Percentiles rank a stretch among this genome's conserved stretches.
phyloP scores from a whole-genome alignment of 805 yeast species.

The Jamesozyma rosinii region DNA sequence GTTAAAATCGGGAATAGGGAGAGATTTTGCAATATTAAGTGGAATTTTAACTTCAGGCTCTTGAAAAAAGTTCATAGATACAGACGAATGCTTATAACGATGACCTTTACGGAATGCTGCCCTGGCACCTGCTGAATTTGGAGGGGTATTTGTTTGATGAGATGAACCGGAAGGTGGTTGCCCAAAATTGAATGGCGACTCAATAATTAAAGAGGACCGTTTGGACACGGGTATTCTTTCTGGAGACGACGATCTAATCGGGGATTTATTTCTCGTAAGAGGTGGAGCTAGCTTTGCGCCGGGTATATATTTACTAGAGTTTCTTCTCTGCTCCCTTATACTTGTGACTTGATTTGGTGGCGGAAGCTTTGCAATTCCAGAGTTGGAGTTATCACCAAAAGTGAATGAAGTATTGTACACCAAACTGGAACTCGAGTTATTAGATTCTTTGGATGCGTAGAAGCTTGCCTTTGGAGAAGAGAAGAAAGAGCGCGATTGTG shows the following conservation, averaged over 20 bases:
- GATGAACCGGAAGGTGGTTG: constrained; percentile 9
- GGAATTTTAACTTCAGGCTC: constrained; percentile 77
- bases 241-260: constrained; percentile 13
- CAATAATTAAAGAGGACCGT: constrained; percentile 18
- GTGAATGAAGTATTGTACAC: constrained; percentile 26
- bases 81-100: constrained; percentile 90
- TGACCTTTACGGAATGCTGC: constrained; percentile 86
- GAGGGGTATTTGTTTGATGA: constrained; percentile 9
- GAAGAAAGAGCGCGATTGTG: constrained; percentile 10
- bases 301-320: constrained; percentile 26
- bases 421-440: constrained; percentile 29
- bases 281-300: constrained; percentile 28
- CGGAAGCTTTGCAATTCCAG: background rate
- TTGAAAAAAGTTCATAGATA: constrained; percentile 89
- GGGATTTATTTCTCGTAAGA: constrained; percentile 17
- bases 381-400: constrained; percentile 21
- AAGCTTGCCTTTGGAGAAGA: constrained; percentile 15
- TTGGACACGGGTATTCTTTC: constrained; percentile 7
- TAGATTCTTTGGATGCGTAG: constrained; percentile 24
- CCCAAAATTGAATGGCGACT: constrained; percentile 25
- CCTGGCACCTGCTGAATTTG: constrained; percentile 24
- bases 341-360: background rate
- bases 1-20: constrained; percentile 37
- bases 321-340: constrained; percentile 17
- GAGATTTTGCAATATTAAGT: constrained; percentile 62